Evolutionary conservation across 75 land plant genomes (phyloP).

Genomic region (Pinus tabuliformis): DNA sequence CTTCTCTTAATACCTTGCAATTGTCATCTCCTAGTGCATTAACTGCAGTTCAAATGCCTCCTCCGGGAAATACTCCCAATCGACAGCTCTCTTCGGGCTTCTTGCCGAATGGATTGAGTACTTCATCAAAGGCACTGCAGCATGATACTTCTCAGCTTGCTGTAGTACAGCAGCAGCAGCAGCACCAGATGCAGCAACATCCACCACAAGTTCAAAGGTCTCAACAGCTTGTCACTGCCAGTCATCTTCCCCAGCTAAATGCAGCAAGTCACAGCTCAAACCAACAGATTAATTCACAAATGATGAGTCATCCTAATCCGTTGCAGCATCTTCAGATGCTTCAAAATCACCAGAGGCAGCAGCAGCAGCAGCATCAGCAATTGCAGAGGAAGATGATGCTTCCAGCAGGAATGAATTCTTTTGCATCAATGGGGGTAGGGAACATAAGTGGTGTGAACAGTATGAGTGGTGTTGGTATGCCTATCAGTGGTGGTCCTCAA

Average conservation of each 20-base stretch:
- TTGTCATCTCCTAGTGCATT: conserved; percentile 36
- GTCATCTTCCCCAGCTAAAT: conserved; percentile 54
- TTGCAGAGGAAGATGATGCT: conserved; percentile 54
- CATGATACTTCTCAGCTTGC: conserved; percentile 48
- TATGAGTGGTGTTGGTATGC: conserved; percentile 40
- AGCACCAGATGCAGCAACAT: conserved; percentile 48
- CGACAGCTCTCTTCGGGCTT: conserved; percentile 53
- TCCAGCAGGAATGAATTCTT: conserved; percentile 20
- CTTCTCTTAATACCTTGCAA: conserved; percentile 24
- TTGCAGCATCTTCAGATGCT: conserved; percentile 33
- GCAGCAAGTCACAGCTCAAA: conserved; percentile 42
- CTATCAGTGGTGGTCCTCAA: conserved; percentile 30
- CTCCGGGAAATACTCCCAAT: conserved; percentile 53
- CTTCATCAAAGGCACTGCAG: conserved; percentile 45
- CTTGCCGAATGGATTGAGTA: conserved; percentile 33
- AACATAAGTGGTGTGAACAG: conserved; percentile 24
- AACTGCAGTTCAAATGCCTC: conserved; percentile 48
- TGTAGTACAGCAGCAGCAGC: conserved; percentile 45
- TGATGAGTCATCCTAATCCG: conserved; percentile 16
- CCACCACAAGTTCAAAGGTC: conserved; percentile 56
- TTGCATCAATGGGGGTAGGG: conserved; percentile 23
- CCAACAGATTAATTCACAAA: conserved; percentile 40
- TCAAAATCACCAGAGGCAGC: conserved; percentile 25
- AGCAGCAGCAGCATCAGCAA: conserved; percentile 31
- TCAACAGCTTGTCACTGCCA: conserved; percentile 30